A percentile compares a stretch with the other conserved stretches of the same genome.
Evolutionary conservation across 2,329 filamentous ascomycete species (phyloP).

Genomic region (Colletotrichum chrysophilum): DNA sequence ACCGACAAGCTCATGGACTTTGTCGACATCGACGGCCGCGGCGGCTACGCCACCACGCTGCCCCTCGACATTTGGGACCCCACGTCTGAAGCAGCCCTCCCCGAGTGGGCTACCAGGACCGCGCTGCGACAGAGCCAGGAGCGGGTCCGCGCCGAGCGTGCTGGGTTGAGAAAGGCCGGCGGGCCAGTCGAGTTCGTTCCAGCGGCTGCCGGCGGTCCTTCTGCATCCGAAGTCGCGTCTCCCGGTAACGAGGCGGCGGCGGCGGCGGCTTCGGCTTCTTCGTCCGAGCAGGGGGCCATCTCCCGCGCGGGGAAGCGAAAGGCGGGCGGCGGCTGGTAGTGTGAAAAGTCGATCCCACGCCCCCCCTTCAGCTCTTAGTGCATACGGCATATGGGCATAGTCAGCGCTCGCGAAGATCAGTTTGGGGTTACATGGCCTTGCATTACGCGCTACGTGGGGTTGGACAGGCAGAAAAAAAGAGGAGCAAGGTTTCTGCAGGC

Average conservation of each 20-base stretch:
- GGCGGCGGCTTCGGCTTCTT: not conserved
- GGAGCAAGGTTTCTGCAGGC: not conserved
- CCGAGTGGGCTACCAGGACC: slow-evolving; percentile 57
- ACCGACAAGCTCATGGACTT: slow-evolving; percentile 76
- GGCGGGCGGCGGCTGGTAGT: slow-evolving; percentile 25
- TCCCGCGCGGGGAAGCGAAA: slow-evolving; percentile 37
- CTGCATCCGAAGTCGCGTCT: not conserved
- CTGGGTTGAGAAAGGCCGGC: slow-evolving; percentile 47
- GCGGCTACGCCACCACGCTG: slow-evolving; percentile 71
- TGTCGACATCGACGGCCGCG: slow-evolving; percentile 53
- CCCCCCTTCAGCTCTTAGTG: not conserved
- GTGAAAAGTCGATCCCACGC: not conserved
- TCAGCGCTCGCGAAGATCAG: not conserved
- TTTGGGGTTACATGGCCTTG: not conserved
- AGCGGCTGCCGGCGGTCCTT: slow-evolving; percentile 21
- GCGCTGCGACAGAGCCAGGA: slow-evolving; percentile 55
- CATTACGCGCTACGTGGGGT: not conserved
- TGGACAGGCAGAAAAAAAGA: not conserved
- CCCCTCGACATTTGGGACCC: slow-evolving; percentile 63
- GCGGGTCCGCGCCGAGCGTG: slow-evolving; percentile 48
- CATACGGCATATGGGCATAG: not conserved
- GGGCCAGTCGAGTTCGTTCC: slow-evolving; percentile 56
- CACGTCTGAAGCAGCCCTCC: slow-evolving; percentile 45
- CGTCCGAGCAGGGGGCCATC: slow-evolving; percentile 25
- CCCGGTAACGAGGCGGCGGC: slow-evolving; percentile 3